Conservation (phyloP, 208 protist genomes). For the Trypanosoma avium region DNA sequence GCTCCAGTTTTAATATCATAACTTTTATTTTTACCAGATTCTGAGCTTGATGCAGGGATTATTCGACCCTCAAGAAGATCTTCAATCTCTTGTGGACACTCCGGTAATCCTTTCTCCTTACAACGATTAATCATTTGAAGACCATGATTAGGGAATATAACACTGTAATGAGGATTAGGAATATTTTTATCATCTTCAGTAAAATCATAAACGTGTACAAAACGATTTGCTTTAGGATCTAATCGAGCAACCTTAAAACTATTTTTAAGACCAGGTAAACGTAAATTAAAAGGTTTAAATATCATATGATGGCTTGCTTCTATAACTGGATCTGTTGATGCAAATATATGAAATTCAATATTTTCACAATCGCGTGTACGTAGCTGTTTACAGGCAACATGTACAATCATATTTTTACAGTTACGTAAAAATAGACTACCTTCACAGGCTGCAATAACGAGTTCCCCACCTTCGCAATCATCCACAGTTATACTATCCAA, state of each 20-base stretch:
- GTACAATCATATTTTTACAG: slow-evolving; percentile 89
- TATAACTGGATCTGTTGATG: slow-evolving; percentile 89
- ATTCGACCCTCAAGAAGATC: slow-evolving; percentile 65
- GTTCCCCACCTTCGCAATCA: slow-evolving; percentile 90
- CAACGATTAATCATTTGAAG: slow-evolving; percentile 70
- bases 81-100: slow-evolving; percentile 78
- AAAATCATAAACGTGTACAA: slow-evolving; percentile 93
- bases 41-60: slow-evolving; percentile 78
- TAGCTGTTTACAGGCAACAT: slow-evolving; percentile 93
- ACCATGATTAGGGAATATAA: slow-evolving; percentile 69
- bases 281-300: slow-evolving; percentile 83
- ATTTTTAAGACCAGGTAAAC: slow-evolving; percentile 55
- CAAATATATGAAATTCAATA: slow-evolving; percentile 83
- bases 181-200: slow-evolving; percentile 62
- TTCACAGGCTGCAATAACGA: slow-evolving; percentile 90
- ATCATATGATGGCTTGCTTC: slow-evolving; percentile 88
- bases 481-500: slow-evolving; percentile 91
- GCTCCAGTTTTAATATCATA: slow-evolving; percentile 86
- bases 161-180: slow-evolving; percentile 72
- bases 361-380: slow-evolving; percentile 87
- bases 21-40: slow-evolving; percentile 84
- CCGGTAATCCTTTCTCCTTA: slow-evolving; percentile 57
- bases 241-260: slow-evolving; percentile 62
- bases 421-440: slow-evolving; percentile 93
- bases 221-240: slow-evolving; percentile 77